Evolutionary conservation across 345 rosid genomes (phyloP).

Genomic region (Sisymbrium irio): DNA sequence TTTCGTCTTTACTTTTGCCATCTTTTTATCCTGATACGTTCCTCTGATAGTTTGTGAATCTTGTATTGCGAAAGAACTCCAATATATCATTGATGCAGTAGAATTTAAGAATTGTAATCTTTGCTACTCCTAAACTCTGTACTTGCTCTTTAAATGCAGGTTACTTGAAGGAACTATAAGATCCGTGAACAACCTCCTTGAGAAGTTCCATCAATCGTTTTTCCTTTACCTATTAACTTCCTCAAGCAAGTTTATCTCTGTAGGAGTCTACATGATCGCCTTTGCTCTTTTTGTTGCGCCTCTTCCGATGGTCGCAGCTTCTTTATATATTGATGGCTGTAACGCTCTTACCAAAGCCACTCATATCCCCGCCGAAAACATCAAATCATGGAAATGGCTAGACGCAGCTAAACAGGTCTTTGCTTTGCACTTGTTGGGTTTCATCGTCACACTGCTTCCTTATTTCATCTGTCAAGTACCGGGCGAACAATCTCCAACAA

Average conservation of each 20-base stretch:
- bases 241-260: constrained; percentile 82
- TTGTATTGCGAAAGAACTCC: neutral
- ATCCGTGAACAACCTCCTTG: constrained; percentile 92
- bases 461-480: constrained; percentile 61
- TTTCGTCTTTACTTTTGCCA: constrained; percentile 11
- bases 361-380: constrained; percentile 24
- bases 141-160: constrained; percentile 44
- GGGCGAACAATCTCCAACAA: constrained; percentile 47
- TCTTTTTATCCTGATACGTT: neutral
- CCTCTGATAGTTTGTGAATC: neutral
- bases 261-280: constrained; percentile 95
- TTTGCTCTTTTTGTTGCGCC: constrained; percentile 90
- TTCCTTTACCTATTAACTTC: constrained; percentile 84
- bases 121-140: neutral
- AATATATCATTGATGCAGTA: neutral
- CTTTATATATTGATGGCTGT: constrained; percentile 64
- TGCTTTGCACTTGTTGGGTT: constrained; percentile 70
- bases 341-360: constrained; percentile 32
- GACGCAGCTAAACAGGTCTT: constrained; percentile 69
- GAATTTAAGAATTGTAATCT: neutral
- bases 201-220: constrained; percentile 97
- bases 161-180: constrained; percentile 88
- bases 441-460: constrained; percentile 61
- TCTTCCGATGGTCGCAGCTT: constrained; percentile 83
- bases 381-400: constrained; percentile 80